Base-by-base conservation (phyloP, 768 basidiomycete species). In the Podaxis mareebaensis region DNA sequence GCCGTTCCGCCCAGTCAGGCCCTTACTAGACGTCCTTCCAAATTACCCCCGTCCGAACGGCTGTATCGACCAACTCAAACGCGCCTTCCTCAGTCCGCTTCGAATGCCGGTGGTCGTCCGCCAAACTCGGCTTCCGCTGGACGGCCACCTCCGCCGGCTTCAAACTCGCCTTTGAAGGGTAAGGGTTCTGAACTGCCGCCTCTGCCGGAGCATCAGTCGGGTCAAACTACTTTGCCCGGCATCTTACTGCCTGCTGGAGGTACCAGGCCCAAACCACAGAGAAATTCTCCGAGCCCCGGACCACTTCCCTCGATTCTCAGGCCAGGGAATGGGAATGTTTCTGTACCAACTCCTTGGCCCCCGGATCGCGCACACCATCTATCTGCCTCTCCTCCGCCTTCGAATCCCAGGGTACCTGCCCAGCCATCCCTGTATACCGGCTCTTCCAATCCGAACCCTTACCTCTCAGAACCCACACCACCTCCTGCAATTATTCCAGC, bases 1-100 rank as follows among this genome's bases (percentile, higher is more conserved):
- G 59, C 64, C 20, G 61, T 64, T 64, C 72, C 66, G 44, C 70
- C 65, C 51, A 77, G 61, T 66, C 66, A 61, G 12, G 58, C 63
- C 36, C 68, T 85, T 44, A 72, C 70, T 28, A 78, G 84, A 60
- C 78, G 83, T 26, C 81, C 85, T 51, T 84, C 86, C 24, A 88
- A 87, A 66, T 68, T 87, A 11, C 71, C 71, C 1, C 79, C 82
- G 20, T 75, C 80, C 3, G 85, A 87, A 57, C 77, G 86, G 46
- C 73, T 88, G 44, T 74, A 77, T 26, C 81, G 81, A n/a, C 80
- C 83, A 55, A 65, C 66, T 60, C 70, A 70, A 61, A 38, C 65
- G 13, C 40, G 40, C 26, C 64, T 64, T 66, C 58, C 65, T 62
- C 70, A 62, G 67, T 65, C 44, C 68, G 72, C 52, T 60, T 65